Percentiles rank a stretch among this genome's conserved stretches.
Conservation (phyloP, 2,329 filamentous ascomycete species). For the Pyrenochaeta sp. region DNA sequence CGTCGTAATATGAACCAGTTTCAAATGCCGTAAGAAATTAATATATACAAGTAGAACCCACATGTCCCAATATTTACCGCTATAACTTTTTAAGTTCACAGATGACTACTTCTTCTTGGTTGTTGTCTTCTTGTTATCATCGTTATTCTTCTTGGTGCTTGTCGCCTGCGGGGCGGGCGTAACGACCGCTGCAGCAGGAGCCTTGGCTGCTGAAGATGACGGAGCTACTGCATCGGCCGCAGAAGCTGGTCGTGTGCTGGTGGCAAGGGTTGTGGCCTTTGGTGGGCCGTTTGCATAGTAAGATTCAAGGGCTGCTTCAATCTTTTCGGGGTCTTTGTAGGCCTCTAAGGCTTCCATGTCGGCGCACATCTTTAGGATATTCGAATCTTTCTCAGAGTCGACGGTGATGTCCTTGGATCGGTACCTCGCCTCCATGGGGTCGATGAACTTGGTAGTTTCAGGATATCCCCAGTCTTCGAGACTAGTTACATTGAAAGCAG, state of each 20-base stretch:
- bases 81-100: not conserved
- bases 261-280: conserved; percentile 26
- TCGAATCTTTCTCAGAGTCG: conserved; percentile 27
- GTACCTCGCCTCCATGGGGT: conserved; percentile 44
- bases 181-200: conserved; percentile 1
- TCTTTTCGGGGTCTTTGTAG: conserved; percentile 33
- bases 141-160: conserved; percentile 8
- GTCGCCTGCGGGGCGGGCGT: conserved; percentile 9
- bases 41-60: not conserved
- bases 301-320: conserved; percentile 36
- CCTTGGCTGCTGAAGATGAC: not conserved
- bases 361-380: conserved; percentile 32
- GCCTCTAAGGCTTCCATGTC: conserved; percentile 40
- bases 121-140: conserved; percentile 9
- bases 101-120: conserved; percentile 7
- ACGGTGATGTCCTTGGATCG: conserved; percentile 31
- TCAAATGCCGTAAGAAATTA: not conserved
- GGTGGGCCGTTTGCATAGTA: conserved; percentile 36
- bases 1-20: not conserved
- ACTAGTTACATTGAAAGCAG: conserved; percentile 53
- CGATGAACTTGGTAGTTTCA: conserved; percentile 44
- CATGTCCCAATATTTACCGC: not conserved
- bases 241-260: conserved; percentile 3
- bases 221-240: not conserved
- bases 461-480: conserved; percentile 44